Evolutionary conservation across 208 protist genomes (phyloP), one percentile per base, ranked within the genome.

Genomic region (Acanthamoeba royreba): DNA sequence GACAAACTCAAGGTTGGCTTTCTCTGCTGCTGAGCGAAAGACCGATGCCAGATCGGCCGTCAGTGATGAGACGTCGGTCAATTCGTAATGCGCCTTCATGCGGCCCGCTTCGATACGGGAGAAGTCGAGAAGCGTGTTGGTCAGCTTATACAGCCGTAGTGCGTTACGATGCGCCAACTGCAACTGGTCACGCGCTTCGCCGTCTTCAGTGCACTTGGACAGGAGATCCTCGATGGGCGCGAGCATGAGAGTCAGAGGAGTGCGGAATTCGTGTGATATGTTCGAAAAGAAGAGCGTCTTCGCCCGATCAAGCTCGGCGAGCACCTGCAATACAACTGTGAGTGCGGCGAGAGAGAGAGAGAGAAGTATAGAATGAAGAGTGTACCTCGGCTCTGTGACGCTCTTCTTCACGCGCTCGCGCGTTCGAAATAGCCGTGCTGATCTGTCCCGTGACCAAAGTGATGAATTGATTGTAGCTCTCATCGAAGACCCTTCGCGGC

Each of bases 211-310:
- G 52, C 93, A 35, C 33, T 15, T 42, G 25, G 90, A n/a, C 33
- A 69, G 33, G 58, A 69, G 4, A n/a, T 69, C 92, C 46, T 92
- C 92, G 22, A 94, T 22, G 25, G 92, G 92, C 19, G 40, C 92
- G 11, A 94, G 38, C 92, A 94, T 94, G 19, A 94, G 85, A 35
- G 92, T 94, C 19, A 94, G 89, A 86, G 92, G 92, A 22, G 92
- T 94, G 40, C 92, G 3, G 28, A 94, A 93, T 66, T 94, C 92
- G 35, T 94, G 92, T 25, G 83, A 93, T 47, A 94, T 93, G 92
- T 94, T 94, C 22, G 83, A 94, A 66, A 94, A 94, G 85, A 94
- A 94, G 19, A 25, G 15, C 35, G 92, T 94, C 66, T 94, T 94
- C 17, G 83, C 77, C 4, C 83, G 90, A 93, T 94, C 92, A 7